Evolutionary conservation across 306 rosid species (phyloP).

Genomic region (Corylus avellana): DNA sequence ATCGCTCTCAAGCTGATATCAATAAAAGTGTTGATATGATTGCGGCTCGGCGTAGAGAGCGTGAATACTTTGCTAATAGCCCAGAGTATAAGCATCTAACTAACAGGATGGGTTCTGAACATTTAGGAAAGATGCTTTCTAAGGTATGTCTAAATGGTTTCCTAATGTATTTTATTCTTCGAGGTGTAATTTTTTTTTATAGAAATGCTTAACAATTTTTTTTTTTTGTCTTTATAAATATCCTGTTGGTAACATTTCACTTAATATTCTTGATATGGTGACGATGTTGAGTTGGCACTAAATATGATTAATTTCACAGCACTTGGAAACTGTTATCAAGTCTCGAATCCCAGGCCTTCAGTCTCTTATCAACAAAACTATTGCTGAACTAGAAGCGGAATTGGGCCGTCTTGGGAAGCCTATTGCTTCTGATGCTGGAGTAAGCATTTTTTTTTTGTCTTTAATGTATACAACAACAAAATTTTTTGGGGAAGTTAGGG

Average conservation of each 20-base stretch:
- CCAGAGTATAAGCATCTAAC: conserved; percentile 86
- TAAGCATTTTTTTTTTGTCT: conserved; percentile 40
- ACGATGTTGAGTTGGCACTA: background rate
- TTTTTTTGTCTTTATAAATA: background rate
- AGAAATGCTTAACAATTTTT: no score
- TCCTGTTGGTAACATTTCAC: background rate
- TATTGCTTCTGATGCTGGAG: conserved; percentile 84
- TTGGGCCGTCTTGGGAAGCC: conserved; percentile 89
- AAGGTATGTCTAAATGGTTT: conserved; percentile 52
- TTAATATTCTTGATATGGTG: background rate
- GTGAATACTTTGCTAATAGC: conserved; percentile 70
- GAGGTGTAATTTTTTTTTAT: background rate
- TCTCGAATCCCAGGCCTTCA: conserved; percentile 91
- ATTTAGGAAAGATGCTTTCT: conserved; percentile 85
- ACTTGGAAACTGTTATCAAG: conserved; percentile 87
- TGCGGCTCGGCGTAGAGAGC: conserved; percentile 91
- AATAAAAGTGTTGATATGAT: conserved; percentile 96
- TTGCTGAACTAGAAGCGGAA: conserved; percentile 78
- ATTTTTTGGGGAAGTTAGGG: no score
- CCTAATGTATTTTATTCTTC: background rate
- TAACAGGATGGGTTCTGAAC: conserved; percentile 92
- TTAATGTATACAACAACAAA: background rate
- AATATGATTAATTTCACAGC: conserved; percentile 51
- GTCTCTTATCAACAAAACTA: conserved; percentile 80
- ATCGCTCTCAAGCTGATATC: conserved; percentile 86